Evolutionary conservation across 1,284 basidiomycete species (phyloP).

Genomic region (Agaricales sp.): DNA sequence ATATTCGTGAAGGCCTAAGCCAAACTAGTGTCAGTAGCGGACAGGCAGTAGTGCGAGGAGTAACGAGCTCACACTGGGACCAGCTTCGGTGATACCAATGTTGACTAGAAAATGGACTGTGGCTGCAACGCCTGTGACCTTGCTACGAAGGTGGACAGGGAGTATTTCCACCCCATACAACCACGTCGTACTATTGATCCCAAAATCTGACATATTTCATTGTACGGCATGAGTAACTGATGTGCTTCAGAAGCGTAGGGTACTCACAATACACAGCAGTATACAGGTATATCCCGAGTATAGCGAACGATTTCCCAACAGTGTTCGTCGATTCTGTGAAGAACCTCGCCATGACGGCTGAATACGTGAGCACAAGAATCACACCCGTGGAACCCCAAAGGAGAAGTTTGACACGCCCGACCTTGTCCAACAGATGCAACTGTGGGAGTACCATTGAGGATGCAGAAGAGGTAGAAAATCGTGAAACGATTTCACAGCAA

Average conservation of each 20-base stretch:
- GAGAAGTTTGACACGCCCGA: slow-evolving; percentile 11
- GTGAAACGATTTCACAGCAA: not conserved
- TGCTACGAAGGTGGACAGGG: slow-evolving; percentile 11
- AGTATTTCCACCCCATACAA: slow-evolving; percentile 13
- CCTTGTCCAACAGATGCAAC: slow-evolving; percentile 8
- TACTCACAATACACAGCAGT: slow-evolving; percentile 12
- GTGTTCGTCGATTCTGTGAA: slow-evolving; percentile 11
- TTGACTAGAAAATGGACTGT: slow-evolving; percentile 12
- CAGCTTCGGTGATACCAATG: slow-evolving; percentile 12
- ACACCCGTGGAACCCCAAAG: slow-evolving; percentile 7
- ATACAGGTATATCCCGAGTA: slow-evolving; percentile 13
- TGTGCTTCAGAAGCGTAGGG: not conserved
- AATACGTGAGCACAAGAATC: slow-evolving; percentile 10
- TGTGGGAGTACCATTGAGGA: not conserved
- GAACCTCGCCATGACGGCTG: slow-evolving; percentile 10
- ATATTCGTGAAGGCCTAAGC: slow-evolving; percentile 11
- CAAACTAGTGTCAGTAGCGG: not conserved
- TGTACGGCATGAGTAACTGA: not conserved
- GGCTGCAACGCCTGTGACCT: slow-evolving; percentile 11
- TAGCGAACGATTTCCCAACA: slow-evolving; percentile 12
- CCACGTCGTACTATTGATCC: slow-evolving; percentile 14
- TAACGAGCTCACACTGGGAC: slow-evolving; percentile 5
- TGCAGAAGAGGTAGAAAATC: not conserved
- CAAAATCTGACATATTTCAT: not conserved
- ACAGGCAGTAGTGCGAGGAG: not conserved